Percentiles rank a stretch among this genome's conserved stretches.
phyloP scores from a whole-genome alignment of 352 stramenopile species.

The Thalassiosira gravida region DNA sequence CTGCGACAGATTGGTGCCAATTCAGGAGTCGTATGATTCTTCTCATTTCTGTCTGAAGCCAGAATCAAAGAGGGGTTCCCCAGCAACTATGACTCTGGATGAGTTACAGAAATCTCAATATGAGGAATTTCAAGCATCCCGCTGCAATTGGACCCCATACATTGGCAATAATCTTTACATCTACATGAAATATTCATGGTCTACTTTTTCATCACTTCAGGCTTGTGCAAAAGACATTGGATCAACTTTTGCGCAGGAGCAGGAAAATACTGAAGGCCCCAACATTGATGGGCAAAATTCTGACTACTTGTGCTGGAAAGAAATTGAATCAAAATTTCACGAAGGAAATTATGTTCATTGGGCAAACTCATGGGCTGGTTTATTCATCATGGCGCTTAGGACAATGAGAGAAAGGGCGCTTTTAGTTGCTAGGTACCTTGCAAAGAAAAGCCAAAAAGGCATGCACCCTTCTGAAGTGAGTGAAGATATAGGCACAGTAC shows the following conservation, averaged over 20 bases:
- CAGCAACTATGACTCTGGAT: no score
- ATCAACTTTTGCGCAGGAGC: conserved; percentile 21
- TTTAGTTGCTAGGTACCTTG: conserved; percentile 64
- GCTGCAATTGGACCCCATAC: conserved; percentile 58
- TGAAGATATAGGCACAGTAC: conserved; percentile 73
- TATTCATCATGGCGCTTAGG: conserved; percentile 76
- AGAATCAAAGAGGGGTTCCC: no score
- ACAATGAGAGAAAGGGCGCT: conserved; percentile 71
- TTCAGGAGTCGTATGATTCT: no score
- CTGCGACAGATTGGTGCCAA: no score
- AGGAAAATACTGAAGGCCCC: conserved; percentile 1
- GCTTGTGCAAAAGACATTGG: conserved; percentile 55
- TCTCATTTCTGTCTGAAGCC: no score
- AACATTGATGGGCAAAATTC: conserved; percentile 9
- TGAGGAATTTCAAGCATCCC: conserved; percentile 43
- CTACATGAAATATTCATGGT: conserved; percentile 77
- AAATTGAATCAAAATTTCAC: conserved; percentile 63
- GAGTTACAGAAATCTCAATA: conserved; percentile 64
- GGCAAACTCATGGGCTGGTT: conserved; percentile 77
- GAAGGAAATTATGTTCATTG: conserved; percentile 64
- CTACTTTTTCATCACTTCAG: conserved; percentile 74
- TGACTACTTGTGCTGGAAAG: conserved; percentile 43
- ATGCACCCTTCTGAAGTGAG: conserved; percentile 72
- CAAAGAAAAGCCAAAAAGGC: conserved; percentile 51
- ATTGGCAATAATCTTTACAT: conserved; percentile 70